Evolutionary conservation across 2,329 filamentous ascomycete species (phyloP).

Genomic region (Curvularia spicifera): DNA sequence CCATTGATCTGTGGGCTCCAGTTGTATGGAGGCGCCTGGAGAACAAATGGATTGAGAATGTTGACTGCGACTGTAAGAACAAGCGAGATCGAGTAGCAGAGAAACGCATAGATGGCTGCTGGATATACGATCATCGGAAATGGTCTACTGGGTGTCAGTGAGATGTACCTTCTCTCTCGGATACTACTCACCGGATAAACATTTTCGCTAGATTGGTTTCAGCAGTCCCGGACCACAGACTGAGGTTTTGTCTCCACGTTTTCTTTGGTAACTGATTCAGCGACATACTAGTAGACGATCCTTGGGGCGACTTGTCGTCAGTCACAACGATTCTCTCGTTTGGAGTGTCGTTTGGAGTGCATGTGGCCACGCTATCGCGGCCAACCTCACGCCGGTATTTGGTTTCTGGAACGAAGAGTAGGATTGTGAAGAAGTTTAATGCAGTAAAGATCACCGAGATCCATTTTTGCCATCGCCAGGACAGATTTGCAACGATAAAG

Average conservation of each 20-base stretch:
- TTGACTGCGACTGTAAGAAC: constrained; percentile 51
- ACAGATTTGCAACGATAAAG: constrained; percentile 45
- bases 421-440: constrained; percentile 46
- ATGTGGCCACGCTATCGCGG: constrained; percentile 2
- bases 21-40: constrained; percentile 50
- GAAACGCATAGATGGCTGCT: constrained; percentile 47
- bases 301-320: constrained; percentile 12
- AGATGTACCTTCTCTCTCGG: background rate
- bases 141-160: constrained; percentile 32
- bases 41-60: constrained; percentile 49
- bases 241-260: constrained; percentile 44
- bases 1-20: constrained; percentile 48
- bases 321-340: constrained; percentile 22
- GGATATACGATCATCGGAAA: constrained; percentile 50
- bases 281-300: background rate
- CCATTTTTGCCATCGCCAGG: constrained; percentile 51
- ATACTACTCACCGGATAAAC: constrained; percentile 32
- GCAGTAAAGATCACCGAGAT: constrained; percentile 34
- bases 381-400: constrained; percentile 39
- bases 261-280: constrained; percentile 37
- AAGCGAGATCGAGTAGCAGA: constrained; percentile 48
- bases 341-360: constrained; percentile 20
- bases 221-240: constrained; percentile 43
- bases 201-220: constrained; percentile 44
- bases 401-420: constrained; percentile 50